phyloP scores from a whole-genome alignment of 1,139 yeast species.

The Kodamaea arcana region DNA sequence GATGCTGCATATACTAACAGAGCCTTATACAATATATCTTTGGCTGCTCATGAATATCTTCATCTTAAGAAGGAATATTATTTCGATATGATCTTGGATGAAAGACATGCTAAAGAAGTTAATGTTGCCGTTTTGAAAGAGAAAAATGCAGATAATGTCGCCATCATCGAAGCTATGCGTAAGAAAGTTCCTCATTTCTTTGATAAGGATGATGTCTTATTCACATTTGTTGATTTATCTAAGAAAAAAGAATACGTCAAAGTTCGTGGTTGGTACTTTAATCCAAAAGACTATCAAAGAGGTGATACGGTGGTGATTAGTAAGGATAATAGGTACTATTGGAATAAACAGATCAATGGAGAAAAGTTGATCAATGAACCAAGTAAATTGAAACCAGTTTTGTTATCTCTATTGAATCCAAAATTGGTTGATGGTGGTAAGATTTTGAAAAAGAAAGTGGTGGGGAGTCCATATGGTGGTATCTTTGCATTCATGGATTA shows the following conservation, averaged over 20 bases:
- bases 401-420: conserved; percentile 33
- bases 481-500: conserved; percentile 38
- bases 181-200: conserved; percentile 45
- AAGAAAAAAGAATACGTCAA: conserved; percentile 28
- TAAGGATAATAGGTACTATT: conserved; percentile 29
- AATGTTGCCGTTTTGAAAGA: conserved; percentile 42
- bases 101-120: conserved; percentile 41
- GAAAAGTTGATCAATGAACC: conserved; percentile 29
- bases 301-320: conserved; percentile 43
- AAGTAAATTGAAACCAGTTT: conserved; percentile 20
- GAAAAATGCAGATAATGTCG: conserved; percentile 35
- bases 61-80: conserved; percentile 41
- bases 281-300: conserved; percentile 27
- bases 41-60: conserved; percentile 54
- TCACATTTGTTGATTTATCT: conserved; percentile 52
- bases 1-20: conserved; percentile 33
- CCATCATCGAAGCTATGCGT: conserved; percentile 46
- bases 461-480: conserved; percentile 43
- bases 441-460: conserved; percentile 21
- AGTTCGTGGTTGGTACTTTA: conserved; percentile 39
- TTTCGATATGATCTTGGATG: conserved; percentile 32
- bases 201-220: conserved; percentile 39
- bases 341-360: conserved; percentile 31
- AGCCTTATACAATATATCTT: conserved; percentile 40
- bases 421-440: conserved; percentile 12